Evolutionary conservation across 139 green algal species (phyloP).

Genomic region (Micractinium sp.): DNA sequence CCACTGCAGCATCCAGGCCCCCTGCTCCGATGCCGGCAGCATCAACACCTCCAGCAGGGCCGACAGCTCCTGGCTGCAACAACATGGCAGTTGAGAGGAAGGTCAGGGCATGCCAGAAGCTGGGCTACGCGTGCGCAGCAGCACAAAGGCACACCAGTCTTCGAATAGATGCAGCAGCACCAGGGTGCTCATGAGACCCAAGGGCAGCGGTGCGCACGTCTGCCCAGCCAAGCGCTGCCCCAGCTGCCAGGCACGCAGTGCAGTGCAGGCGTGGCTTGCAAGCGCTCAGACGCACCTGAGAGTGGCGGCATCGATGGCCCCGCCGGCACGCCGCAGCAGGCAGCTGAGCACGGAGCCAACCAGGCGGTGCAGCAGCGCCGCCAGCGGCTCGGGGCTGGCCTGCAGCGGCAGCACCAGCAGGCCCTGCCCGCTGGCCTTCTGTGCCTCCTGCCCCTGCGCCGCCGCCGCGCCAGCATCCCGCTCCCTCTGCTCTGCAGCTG

Average conservation of each 20-base stretch:
- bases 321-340: slow-evolving; percentile 33
- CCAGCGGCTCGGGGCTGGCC: background rate
- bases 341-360: slow-evolving; percentile 6
- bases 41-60: slow-evolving; percentile 36
- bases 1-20: slow-evolving; percentile 35
- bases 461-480: background rate
- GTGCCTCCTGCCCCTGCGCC: background rate
- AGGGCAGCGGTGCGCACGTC: too few relatives aligned
- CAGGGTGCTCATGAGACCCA: background rate
- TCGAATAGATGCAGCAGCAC: background rate
- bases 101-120: background rate
- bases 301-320: background rate
- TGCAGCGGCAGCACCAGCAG: slow-evolving; percentile 34
- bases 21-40: slow-evolving; percentile 13
- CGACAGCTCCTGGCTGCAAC: slow-evolving; percentile 21
- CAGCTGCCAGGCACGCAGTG: too few relatives aligned
- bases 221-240: too few relatives aligned
- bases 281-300: slow-evolving; percentile 1
- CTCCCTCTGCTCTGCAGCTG: too few relatives aligned
- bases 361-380: background rate
- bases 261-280: background rate
- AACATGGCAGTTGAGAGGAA: background rate
- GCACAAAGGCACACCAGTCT: background rate
- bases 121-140: background rate
- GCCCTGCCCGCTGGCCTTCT: background rate